phyloP scores from a whole-genome alignment of 768 basidiomycete species.

The Clitopilus passeckerianus region DNA sequence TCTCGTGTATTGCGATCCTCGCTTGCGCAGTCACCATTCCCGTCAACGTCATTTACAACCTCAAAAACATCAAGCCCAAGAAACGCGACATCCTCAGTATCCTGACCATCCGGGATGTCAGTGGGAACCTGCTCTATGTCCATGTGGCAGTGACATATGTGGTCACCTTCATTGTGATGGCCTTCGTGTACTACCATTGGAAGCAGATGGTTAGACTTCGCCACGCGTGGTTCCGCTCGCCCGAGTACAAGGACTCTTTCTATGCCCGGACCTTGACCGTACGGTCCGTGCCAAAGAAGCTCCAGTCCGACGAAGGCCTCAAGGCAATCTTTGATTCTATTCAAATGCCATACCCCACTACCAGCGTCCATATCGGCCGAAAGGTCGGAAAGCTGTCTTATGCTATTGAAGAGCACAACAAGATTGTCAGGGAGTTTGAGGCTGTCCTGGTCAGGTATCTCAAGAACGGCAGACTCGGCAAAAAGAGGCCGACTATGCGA shows the following conservation, averaged over 20 bases:
- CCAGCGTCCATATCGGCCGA: constrained; percentile 85
- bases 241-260: constrained; percentile 85
- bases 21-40: constrained; percentile 77
- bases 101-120: constrained; percentile 83
- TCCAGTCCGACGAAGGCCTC: constrained; percentile 84
- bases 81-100: constrained; percentile 65
- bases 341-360: constrained; percentile 85
- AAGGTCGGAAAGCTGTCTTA: constrained; percentile 86
- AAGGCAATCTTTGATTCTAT: constrained; percentile 67
- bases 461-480: constrained; percentile 73
- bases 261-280: constrained; percentile 91
- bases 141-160: constrained; percentile 83
- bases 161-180: constrained; percentile 71
- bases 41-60: constrained; percentile 81
- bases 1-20: constrained; percentile 57
- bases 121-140: constrained; percentile 68
- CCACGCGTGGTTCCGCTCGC: constrained; percentile 82
- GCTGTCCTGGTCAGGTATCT: constrained; percentile 85
- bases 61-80: constrained; percentile 49
- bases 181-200: constrained; percentile 73
- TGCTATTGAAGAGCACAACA: constrained; percentile 88
- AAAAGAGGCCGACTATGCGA: constrained; percentile 76
- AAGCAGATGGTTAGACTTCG: constrained; percentile 74
- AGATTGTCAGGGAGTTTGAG: constrained; percentile 92
- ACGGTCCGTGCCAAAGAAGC: constrained; percentile 71